phyloP scores from a whole-genome alignment of 495 filamentous ascomycete species.

The Pyronema omphalodes region DNA sequence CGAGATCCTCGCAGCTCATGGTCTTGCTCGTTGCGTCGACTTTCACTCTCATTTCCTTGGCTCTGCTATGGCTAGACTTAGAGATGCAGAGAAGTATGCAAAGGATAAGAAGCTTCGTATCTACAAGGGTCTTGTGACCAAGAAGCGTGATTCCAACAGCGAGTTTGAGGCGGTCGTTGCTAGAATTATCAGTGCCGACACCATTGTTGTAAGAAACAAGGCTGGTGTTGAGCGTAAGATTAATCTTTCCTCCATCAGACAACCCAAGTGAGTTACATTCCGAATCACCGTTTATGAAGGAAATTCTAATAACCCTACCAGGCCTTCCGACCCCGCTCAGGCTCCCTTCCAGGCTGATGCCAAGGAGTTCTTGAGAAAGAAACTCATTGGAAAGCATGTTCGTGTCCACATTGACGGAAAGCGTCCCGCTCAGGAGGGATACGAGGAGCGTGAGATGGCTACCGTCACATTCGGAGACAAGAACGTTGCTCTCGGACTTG shows the following conservation, averaged over 20 bases:
- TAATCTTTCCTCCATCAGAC: conserved; percentile 78
- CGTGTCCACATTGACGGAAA: conserved; percentile 74
- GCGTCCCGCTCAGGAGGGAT: conserved; percentile 74
- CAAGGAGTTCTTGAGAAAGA: conserved; percentile 89
- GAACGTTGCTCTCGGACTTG: conserved; percentile 53
- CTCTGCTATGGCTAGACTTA: conserved; percentile 60
- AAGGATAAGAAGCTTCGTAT: conserved; percentile 53
- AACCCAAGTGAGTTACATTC: conserved; percentile 42
- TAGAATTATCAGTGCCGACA: conserved; percentile 76
- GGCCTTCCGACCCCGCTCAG: conserved; percentile 55
- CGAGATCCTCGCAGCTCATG: conserved; percentile 66
- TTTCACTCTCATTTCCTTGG: conserved; percentile 84
- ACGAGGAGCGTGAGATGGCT: conserved; percentile 83
- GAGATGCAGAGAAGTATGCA: conserved; percentile 73
- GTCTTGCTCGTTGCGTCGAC: conserved; percentile 80
- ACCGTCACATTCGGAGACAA: conserved; percentile 68
- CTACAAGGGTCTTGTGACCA: conserved; percentile 57
- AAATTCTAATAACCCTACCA: conserved; percentile 10
- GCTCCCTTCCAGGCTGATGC: conserved; percentile 77
- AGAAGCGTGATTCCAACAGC: conserved; percentile 34
- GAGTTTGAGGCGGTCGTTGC: conserved; percentile 63
- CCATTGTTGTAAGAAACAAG: conserved; percentile 67
- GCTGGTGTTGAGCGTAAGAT: conserved; percentile 71
- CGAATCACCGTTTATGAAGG: too few relatives aligned
- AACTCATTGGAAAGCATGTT: conserved; percentile 87